Evolutionary conservation across 345 rosid species (phyloP).

Genomic region (Populus ilicifolia): DNA sequence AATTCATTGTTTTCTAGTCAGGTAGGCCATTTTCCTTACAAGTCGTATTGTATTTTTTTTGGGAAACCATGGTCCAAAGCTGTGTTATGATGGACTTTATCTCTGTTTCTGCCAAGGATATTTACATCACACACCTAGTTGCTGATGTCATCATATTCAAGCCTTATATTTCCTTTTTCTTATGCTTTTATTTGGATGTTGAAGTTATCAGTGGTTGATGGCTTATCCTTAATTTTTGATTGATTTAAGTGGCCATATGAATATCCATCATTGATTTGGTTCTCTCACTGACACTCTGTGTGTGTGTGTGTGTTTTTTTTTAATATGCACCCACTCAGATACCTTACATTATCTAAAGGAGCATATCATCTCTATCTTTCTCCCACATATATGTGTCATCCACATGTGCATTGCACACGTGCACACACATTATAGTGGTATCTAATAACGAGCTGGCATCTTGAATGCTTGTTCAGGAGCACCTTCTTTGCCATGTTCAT

Average conservation of each 20-base stretch:
- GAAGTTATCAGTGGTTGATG: too few relatives aligned
- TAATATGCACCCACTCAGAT: not conserved
- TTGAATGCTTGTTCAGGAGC: not conserved
- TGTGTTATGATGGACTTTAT: too few relatives aligned
- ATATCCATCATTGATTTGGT: too few relatives aligned
- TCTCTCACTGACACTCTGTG: too few relatives aligned
- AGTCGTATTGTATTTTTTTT: not conserved
- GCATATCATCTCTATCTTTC: not conserved
- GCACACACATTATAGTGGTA: not conserved
- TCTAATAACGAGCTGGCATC: not conserved
- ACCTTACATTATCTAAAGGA: not conserved
- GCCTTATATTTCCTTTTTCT: too few relatives aligned
- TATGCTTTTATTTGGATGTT: too few relatives aligned
- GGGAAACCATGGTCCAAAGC: not conserved
- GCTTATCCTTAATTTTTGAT: too few relatives aligned
- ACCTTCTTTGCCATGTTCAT: not conserved
- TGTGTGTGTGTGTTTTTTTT: too few relatives aligned
- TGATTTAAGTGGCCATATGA: too few relatives aligned
- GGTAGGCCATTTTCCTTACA: slow-evolving; percentile 36
- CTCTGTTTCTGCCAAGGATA: not conserved
- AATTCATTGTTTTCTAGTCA: slow-evolving; percentile 95
- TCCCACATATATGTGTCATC: not conserved
- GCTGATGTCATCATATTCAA: not conserved
- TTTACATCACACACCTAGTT: not conserved
- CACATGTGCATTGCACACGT: not conserved